Conservation (phyloP, 2,329 filamentous ascomycete genomes). For the Thyridium curvatum region DNA sequence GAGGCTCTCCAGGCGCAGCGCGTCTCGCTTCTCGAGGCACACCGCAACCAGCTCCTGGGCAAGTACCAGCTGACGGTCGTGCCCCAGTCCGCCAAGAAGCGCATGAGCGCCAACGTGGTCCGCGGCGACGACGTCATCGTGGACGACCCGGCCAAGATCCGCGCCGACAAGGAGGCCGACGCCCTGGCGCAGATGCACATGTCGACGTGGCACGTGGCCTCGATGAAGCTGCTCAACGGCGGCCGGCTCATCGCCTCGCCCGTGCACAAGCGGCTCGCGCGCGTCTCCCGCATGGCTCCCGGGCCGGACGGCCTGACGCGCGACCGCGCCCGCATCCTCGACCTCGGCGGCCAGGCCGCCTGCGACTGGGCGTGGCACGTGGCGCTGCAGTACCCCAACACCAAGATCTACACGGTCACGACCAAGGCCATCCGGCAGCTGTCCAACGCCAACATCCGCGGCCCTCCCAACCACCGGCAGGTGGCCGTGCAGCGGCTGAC, state of each 20-base stretch:
- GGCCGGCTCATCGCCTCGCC: conserved; percentile 60
- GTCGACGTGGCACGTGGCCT: conserved; percentile 56
- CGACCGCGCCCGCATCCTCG: conserved; percentile 64
- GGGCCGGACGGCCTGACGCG: conserved; percentile 33
- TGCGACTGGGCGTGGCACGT: conserved; percentile 97
- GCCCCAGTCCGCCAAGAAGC: conserved; percentile 63
- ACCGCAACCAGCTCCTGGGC: conserved; percentile 76
- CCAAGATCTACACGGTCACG: conserved; percentile 82
- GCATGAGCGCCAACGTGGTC: conserved; percentile 65
- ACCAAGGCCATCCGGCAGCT: conserved; percentile 63
- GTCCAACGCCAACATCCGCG: conserved; percentile 69
- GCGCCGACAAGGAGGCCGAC: conserved; percentile 72
- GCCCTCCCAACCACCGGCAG: conserved; percentile 81
- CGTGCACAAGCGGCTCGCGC: conserved; percentile 54
- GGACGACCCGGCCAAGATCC: conserved; percentile 57
- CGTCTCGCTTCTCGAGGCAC: conserved; percentile 63
- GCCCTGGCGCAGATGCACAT: conserved; percentile 66
- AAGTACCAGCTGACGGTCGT: conserved; percentile 73
- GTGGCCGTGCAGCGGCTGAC: conserved; percentile 72
- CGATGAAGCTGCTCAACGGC: conserved; percentile 55
- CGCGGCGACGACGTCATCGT: conserved; percentile 61
- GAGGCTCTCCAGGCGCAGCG: conserved; percentile 84
- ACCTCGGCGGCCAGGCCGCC: conserved; percentile 76
- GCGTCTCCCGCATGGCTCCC: conserved; percentile 42
- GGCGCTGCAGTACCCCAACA: conserved; percentile 76